Percentiles rank a stretch among this genome's conserved stretches.
Evolutionary conservation across 192 early-diverging fungal genomes (phyloP).

Genomic region (Linnemannia elongata): DNA sequence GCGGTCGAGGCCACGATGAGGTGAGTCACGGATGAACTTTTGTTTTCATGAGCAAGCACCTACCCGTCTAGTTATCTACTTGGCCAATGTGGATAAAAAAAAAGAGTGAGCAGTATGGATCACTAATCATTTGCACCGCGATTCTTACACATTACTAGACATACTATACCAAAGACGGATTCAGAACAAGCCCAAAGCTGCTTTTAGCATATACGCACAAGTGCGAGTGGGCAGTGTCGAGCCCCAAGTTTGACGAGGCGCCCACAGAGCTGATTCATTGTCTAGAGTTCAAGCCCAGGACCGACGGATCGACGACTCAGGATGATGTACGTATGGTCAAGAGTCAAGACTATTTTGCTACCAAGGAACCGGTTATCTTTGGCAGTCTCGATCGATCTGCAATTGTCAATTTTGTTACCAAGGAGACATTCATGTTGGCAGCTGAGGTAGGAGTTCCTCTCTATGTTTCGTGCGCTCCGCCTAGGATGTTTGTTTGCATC

Average conservation of each 20-base stretch:
- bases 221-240: slow-evolving; percentile 83
- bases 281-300: slow-evolving; percentile 58
- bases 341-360: slow-evolving; percentile 82
- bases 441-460: slow-evolving; percentile 66
- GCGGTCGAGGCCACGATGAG: slow-evolving; percentile 72
- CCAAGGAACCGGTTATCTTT: slow-evolving; percentile 68
- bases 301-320: slow-evolving; percentile 31
- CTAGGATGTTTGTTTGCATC: neutral
- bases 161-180: slow-evolving; percentile 79
- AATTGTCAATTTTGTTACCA: slow-evolving; percentile 79
- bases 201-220: slow-evolving; percentile 71
- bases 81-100: too few relatives aligned
- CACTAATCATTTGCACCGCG: neutral
- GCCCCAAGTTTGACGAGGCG: slow-evolving; percentile 69
- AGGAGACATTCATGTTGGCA: slow-evolving; percentile 78
- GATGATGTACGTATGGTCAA: slow-evolving; percentile 71
- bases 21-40: slow-evolving; percentile 19
- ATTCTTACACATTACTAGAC: slow-evolving; percentile 32
- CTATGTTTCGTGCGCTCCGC: neutral
- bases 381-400: slow-evolving; percentile 72
- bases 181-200: slow-evolving; percentile 66
- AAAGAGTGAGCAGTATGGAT: neutral
- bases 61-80: neutral
- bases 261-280: slow-evolving; percentile 82
- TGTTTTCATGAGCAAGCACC: neutral